phyloP scores from a whole-genome alignment of 345 rosid genomes.

The Diplotaxis tenuifolia region DNA sequence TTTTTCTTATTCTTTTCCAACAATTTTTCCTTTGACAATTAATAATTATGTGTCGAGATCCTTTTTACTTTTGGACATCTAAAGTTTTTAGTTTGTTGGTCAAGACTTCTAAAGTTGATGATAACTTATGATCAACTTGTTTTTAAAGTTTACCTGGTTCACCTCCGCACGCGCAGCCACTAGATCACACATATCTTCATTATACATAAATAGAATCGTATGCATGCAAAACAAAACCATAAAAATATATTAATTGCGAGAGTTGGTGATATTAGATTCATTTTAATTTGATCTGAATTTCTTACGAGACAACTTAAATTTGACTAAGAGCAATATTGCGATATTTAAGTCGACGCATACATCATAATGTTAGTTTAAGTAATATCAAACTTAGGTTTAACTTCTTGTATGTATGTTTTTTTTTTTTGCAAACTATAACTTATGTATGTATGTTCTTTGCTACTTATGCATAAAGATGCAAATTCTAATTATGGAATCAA shows the following conservation, averaged over 20 bases:
- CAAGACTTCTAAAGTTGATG: conserved; percentile 11
- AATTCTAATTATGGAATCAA: conserved; percentile 16
- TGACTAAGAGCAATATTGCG: not conserved
- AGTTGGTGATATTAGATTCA: not conserved
- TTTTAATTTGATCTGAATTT: not conserved
- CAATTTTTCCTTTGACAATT: conserved; percentile 7
- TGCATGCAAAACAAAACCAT: conserved; percentile 14
- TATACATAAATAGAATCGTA: not conserved
- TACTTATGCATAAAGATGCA: conserved; percentile 6
- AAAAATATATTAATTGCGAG: not conserved
- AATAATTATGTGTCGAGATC: conserved; percentile 1
- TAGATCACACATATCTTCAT: conserved; percentile 3
- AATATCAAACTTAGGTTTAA: too few species aligned
- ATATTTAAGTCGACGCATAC: not conserved
- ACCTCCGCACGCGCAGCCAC: conserved; percentile 39
- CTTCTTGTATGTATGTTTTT: too few species aligned
- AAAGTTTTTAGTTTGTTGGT: not conserved
- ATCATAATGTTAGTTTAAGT: too few species aligned
- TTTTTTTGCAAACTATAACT: too few species aligned
- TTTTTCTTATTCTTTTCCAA: not conserved
- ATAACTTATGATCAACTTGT: conserved; percentile 32
- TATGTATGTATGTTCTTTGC: not conserved
- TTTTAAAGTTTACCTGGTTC: conserved; percentile 32
- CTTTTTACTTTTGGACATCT: conserved; percentile 20
- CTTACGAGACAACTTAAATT: not conserved